Base-by-base conservation (phyloP, 768 basidiomycete genomes). In the Leccinum aurantiacum region DNA sequence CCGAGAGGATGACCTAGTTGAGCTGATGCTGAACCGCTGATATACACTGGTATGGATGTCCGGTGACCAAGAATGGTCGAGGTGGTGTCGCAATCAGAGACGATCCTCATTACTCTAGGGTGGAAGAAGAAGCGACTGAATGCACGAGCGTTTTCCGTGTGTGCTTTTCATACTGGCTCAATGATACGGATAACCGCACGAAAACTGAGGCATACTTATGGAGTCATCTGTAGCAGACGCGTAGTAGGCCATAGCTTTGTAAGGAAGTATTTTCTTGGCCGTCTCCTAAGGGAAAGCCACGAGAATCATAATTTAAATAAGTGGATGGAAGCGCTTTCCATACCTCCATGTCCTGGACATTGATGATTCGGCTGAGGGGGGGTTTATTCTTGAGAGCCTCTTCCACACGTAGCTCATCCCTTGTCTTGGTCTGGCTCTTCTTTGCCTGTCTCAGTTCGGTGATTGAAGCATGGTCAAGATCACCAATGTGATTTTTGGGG, bases 1-100 rank as follows among this genome's bases (percentile, higher is more conserved):
- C 93, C 94, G n/a, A 85, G 76, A 13, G 94, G 94, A 71, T 98
- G 93, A 0, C 93, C 95, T 0, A 95, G 78, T 60, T 84, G 85
- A 17, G 91, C 91, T 41, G 90, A 82, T 22, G 91, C 93, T 17
- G 93, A 90, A 41, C 88, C 91, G 51, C 85, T 86, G 52, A 92
- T 88, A 69, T 92, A 94, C 8, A 97, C 78, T 1, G 95, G 95
- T 53, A 96, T 82, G 1, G 84, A 81, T 24, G 86, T 84, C 52
- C 77, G 78, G 71, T 81, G 86, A 14, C 92, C 86, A 50, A 95
- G 84, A 60, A 91, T 86, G 6, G 79, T 85, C 8, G 89, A 89
- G 0, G 88, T 88, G n/a, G 87, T 83, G 71, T 90, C 84, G 61
- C 86, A 85, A 51, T 74, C 69, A 3, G 84, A 82, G 9, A 91